Conservation (phyloP, 331 rosid species). For the Quercus tomentella region DNA sequence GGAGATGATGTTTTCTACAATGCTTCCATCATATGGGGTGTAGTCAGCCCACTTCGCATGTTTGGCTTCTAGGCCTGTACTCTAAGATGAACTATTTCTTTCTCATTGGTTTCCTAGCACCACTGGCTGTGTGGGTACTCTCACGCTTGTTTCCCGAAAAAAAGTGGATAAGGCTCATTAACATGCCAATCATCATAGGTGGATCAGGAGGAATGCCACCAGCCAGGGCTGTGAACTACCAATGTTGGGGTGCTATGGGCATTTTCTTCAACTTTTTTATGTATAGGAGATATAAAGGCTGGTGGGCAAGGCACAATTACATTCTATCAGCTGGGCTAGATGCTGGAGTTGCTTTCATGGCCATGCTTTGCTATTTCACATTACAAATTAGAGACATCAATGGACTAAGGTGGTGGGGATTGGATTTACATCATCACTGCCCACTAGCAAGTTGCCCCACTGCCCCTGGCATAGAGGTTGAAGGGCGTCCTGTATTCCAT, state of each 20-base stretch:
- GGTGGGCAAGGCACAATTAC: conserved; percentile 52
- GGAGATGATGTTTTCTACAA: conserved; percentile 38
- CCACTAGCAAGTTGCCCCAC: neutral
- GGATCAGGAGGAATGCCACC: conserved; percentile 29
- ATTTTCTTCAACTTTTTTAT: conserved; percentile 37
- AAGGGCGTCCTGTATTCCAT: neutral
- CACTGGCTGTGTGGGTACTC: conserved; percentile 32
- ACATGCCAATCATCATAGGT: conserved; percentile 36
- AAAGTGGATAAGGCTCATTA: conserved; percentile 32
- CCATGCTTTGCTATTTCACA: conserved; percentile 28
- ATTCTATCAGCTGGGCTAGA: conserved; percentile 44
- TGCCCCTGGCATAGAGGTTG: neutral
- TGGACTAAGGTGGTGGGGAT: conserved; percentile 41
- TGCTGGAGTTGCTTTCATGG: conserved; percentile 43
- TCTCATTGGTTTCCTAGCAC: conserved; percentile 32
- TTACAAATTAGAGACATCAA: conserved; percentile 15
- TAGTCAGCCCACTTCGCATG: conserved; percentile 38
- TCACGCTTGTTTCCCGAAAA: conserved; percentile 17
- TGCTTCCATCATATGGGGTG: conserved; percentile 55
- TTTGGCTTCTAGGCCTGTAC: conserved; percentile 27
- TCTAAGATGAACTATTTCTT: conserved; percentile 42
- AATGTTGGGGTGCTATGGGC: conserved; percentile 34
- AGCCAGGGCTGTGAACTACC: conserved; percentile 27
- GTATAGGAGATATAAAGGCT: conserved; percentile 18
- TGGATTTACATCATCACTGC: conserved; percentile 1